phyloP scores from a whole-genome alignment of 257 asterid species.

The Solanum pinnatisectum region DNA sequence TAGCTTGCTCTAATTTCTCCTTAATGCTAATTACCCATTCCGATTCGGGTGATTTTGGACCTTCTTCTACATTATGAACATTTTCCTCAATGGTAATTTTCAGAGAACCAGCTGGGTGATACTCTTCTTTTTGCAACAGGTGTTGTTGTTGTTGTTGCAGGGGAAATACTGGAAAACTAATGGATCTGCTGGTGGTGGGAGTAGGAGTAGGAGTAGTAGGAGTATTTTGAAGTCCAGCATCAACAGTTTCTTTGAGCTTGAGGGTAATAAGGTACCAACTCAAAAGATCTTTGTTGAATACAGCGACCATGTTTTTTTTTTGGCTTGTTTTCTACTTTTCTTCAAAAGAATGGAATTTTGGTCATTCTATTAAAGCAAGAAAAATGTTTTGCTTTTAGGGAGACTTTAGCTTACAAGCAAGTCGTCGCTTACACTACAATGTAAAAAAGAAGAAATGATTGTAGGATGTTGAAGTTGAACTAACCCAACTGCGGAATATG shows the following conservation, averaged over 20 bases:
- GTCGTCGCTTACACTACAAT: background rate
- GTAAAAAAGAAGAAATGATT: constrained; percentile 1
- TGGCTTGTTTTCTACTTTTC: background rate
- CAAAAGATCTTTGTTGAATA: constrained; percentile 77
- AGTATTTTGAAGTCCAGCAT: constrained; percentile 37
- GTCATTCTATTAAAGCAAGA: background rate
- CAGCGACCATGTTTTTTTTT: constrained; percentile 47
- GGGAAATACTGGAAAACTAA: constrained; percentile 19
- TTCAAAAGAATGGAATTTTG: background rate
- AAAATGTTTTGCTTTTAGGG: background rate
- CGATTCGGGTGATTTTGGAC: constrained; percentile 26
- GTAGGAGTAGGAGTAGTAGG: constrained; percentile 18
- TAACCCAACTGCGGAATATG: constrained; percentile 11
- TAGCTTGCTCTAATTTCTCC: constrained; percentile 58
- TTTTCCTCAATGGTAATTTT: constrained; percentile 9
- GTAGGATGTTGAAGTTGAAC: constrained; percentile 19
- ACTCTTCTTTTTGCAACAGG: constrained; percentile 13
- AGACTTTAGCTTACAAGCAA: background rate
- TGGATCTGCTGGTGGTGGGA: constrained; percentile 24
- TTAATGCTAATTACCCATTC: constrained; percentile 65
- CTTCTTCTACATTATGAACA: constrained; percentile 7
- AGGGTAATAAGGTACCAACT: constrained; percentile 88
- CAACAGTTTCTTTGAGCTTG: constrained; percentile 75
- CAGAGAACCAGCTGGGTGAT: constrained; percentile 13
- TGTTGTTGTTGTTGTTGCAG: background rate